Conservation (phyloP, 2,329 filamentous ascomycete species). For the Hypoxylon sp. region DNA sequence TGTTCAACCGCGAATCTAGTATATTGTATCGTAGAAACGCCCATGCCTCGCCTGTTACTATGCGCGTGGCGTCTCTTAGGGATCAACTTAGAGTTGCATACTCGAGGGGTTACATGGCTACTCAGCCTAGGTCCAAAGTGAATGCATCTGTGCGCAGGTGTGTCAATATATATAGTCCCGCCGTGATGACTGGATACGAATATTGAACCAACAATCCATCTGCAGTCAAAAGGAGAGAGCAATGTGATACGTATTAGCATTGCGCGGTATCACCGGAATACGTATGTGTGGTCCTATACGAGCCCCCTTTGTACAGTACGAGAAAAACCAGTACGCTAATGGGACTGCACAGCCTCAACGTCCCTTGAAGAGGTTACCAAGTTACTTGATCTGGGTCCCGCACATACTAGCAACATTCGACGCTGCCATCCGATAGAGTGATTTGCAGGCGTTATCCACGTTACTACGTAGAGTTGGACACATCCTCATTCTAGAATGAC, state of each 20-base stretch:
- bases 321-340: slow-evolving; percentile 20
- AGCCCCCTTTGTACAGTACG: slow-evolving; percentile 37
- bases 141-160: slow-evolving; percentile 20
- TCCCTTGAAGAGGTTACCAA: too few relatives aligned
- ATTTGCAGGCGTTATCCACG: slow-evolving; percentile 29
- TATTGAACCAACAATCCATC: slow-evolving; percentile 30
- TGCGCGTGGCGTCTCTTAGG: slow-evolving; percentile 21
- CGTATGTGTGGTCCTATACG: slow-evolving; percentile 16
- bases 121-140: slow-evolving; percentile 29
- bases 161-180: slow-evolving; percentile 35
- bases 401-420: slow-evolving; percentile 38
- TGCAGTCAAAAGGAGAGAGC: slow-evolving; percentile 40
- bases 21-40: slow-evolving; percentile 12
- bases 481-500: slow-evolving; percentile 45
- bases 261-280: slow-evolving; percentile 24
- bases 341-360: slow-evolving; percentile 41
- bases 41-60: slow-evolving; percentile 10
- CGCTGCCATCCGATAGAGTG: slow-evolving; percentile 32
- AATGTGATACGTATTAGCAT: slow-evolving; percentile 28
- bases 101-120: slow-evolving; percentile 15
- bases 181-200: slow-evolving; percentile 34
- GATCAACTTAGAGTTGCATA: slow-evolving; percentile 28
- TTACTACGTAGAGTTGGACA: slow-evolving; percentile 23
- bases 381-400: slow-evolving; percentile 32
- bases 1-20: not conserved